Evolutionary conservation across 2,329 filamentous ascomycete species (phyloP), one percentile per base, ranked within the genome.

Genomic region (Didymella exigua): DNA sequence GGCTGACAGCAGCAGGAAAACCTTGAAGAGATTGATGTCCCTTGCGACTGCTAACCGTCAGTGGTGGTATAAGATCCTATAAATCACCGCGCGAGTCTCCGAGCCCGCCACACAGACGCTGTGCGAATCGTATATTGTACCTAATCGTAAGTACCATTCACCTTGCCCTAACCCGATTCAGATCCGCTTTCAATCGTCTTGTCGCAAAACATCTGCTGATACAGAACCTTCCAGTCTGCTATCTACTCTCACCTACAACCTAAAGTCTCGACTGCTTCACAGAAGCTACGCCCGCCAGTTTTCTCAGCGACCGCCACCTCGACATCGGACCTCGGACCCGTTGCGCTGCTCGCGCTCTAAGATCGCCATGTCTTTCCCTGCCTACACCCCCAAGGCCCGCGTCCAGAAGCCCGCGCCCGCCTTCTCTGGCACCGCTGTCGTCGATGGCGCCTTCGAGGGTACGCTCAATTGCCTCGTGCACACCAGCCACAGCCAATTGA

Each of bases 371-470:
- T 59, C 73, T 46, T 71, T 64, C 54, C 49, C 64, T 40, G 56
- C 71, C 54, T 74, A 73, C 61, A 65, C 65, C 24, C 73, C 71
- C 56, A 75, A 75, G 58, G 75, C 67, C 45, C 70, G 74, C 53
- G 74, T 77, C 47, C 74, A 77, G 61, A 72, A 72, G 65, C 74
- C 74, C 40, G 75, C 74, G 21, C 74, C 74, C 31, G 60, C 65
- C 52, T 77, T 76, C 62, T 61, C 66, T 16, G 66, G 71, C 60
- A 75, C 73, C 26, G 72, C 75, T 46, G 73, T 76, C 38, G 71
- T 77, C 23, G 74, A 76, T 55, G 75, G 75, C 46, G 65, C 70
- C 34, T 76, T 76, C 42, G 75, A 76, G 71, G 74, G 74, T 76
- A 65, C 43, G 61, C 49, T 42, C 26, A 29, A 4, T n/a, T 13